Evolutionary conservation across 305 asterid genomes (phyloP), one percentile per base, ranked within the genome.

Genomic region (Plantago coronopus): DNA sequence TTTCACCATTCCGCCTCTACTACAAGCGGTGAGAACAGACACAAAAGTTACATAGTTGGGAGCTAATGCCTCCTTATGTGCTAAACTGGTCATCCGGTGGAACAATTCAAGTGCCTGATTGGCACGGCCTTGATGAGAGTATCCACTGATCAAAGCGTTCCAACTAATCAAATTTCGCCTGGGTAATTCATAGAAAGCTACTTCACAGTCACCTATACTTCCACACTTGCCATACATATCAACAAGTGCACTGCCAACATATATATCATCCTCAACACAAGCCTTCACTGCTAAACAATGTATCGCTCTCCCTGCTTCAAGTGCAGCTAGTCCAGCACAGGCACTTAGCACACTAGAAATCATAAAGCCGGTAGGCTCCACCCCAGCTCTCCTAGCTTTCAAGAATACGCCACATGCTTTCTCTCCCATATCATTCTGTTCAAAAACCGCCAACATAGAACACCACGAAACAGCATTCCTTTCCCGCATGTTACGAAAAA

Each of bases 201-300:
- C 62, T 78, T 83, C 87, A 22, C 98, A 84, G 51, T 80, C 82
- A 43, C 78, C 85, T 18, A 88, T 81, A 61, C 81, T 77, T 54
- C 95, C 98, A 68, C 95, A 91, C 63, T 88, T 88, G 1, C 89
- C 98, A 40, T 91, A 91, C 98, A 91, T 83, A 79, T 88, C 95
- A 15, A 86, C 95, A 21, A 91, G 79, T 0, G 95, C 95, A 69
- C 96, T 91, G 18, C 96, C 96, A 16, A 88, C 91, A 62, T 79
- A 88, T 13, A 86, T 61, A 69, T 84, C 78, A 55, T 66, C 75
- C 48, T 83, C 91, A 22, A 88, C 49, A 65, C 91, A 78, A 1
- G 91, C 93, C 77, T 91, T 91, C 45, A 83, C 90, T 2, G 87
- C 95, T 46, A 88, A 73, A 18, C 82, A 87, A 62, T 91, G 96